Conservation (phyloP, 768 basidiomycete species). For the Amanita rimosa region DNA sequence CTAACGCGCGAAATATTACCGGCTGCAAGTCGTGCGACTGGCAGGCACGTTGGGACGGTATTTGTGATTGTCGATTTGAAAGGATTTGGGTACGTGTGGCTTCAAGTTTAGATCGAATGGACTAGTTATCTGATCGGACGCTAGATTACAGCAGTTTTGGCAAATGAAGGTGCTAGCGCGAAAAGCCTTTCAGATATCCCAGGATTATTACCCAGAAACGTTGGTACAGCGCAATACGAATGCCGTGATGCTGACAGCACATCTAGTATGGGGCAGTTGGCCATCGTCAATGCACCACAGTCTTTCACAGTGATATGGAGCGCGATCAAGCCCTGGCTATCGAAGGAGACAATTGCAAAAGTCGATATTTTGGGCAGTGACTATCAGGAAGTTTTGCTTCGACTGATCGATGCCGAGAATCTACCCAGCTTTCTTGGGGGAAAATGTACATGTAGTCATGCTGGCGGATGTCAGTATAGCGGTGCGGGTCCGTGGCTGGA, state of each 20-base stretch:
- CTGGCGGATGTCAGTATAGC: constrained; percentile 49
- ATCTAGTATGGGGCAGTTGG: constrained; percentile 59
- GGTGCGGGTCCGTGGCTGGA: constrained; percentile 67
- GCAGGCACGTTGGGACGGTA: constrained; percentile 34
- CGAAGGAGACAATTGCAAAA: constrained; percentile 62
- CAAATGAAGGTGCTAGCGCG: constrained; percentile 58
- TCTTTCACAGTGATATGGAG: constrained; percentile 68
- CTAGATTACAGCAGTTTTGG: constrained; percentile 62
- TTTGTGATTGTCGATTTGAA: constrained; percentile 63
- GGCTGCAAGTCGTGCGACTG: constrained; percentile 46
- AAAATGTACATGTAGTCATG: constrained; percentile 44
- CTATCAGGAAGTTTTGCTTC: constrained; percentile 44
- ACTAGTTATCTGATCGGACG: background rate
- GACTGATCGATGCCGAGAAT: constrained; percentile 51
- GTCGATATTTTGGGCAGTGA: constrained; percentile 54
- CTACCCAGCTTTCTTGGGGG: constrained; percentile 55
- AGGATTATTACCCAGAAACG: constrained; percentile 75
- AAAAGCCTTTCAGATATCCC: constrained; percentile 60
- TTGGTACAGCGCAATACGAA: constrained; percentile 18
- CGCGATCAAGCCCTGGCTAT: constrained; percentile 58
- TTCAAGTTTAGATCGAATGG: background rate
- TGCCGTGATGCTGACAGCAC: background rate
- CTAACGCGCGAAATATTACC: constrained; percentile 59
- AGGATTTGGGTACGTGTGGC: constrained; percentile 47
- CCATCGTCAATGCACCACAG: constrained; percentile 61